These are phyloP conservation scores for Agaricus bisporus DNA, from an alignment of 768 basidiomycete genomes.

Conservation along the genomic window DNA sequence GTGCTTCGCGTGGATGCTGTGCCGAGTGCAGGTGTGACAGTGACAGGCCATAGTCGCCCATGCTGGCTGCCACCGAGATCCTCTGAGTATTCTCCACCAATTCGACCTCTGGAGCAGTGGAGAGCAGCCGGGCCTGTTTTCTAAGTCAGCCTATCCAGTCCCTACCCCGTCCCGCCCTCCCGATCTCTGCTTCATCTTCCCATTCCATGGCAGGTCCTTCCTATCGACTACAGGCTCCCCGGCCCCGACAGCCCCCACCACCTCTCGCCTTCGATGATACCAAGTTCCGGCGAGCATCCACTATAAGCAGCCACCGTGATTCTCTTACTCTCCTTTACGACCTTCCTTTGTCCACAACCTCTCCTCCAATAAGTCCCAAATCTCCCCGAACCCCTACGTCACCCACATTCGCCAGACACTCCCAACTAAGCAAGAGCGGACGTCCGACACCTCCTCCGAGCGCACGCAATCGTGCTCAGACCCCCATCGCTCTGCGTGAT, in stretches of 20 bases:
- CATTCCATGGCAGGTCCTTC: conserved; percentile 50
- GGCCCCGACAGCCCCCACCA: conserved; percentile 54
- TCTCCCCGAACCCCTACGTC: conserved; percentile 50
- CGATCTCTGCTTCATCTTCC: conserved; percentile 17
- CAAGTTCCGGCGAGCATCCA: conserved; percentile 33
- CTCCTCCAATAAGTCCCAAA: conserved; percentile 53
- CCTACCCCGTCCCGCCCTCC: background rate
- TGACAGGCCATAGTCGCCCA: too few species aligned
- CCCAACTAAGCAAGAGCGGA: conserved; percentile 37
- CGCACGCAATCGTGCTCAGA: conserved; percentile 57
- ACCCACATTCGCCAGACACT: conserved; percentile 46
- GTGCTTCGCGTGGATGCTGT: too few species aligned
- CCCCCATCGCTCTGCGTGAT: conserved; percentile 61
- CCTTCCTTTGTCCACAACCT: conserved; percentile 54
- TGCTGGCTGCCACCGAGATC: too few species aligned
- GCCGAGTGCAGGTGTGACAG: too few species aligned
- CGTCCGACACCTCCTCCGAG: conserved; percentile 55
- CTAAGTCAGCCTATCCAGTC: background rate
- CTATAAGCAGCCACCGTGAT: conserved; percentile 37
- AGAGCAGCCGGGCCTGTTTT: too few species aligned
- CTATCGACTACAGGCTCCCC: conserved; percentile 60
- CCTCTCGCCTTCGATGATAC: conserved; percentile 51
- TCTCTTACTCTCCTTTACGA: conserved; percentile 71
- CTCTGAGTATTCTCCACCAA: too few species aligned
- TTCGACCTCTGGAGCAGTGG: too few species aligned